phyloP scores from a whole-genome alignment of 495 filamentous ascomycete genomes.

The Tuber borchii region DNA sequence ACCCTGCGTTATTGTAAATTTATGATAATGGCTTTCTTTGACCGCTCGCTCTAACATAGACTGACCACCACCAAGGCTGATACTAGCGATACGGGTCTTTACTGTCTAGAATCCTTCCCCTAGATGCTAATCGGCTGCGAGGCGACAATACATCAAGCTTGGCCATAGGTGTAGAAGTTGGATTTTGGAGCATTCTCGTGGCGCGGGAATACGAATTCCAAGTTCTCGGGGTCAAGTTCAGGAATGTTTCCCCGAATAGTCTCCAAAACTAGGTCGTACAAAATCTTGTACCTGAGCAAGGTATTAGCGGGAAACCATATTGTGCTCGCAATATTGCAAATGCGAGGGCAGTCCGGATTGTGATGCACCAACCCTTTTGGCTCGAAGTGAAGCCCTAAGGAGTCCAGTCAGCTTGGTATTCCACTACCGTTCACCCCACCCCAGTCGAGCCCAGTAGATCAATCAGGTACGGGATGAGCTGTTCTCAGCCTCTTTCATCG shows the following conservation, averaged over 20 bases:
- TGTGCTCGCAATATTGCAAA: background rate
- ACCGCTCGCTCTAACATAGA: background rate
- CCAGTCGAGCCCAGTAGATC: background rate
- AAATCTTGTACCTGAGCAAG: constrained; percentile 49
- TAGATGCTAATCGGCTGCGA: background rate
- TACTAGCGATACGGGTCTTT: background rate
- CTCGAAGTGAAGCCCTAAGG: constrained; percentile 59
- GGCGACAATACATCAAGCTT: background rate
- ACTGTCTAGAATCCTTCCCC: background rate
- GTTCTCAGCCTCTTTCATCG: constrained; percentile 4
- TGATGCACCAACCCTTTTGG: constrained; percentile 46
- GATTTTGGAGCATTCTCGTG: constrained; percentile 46
- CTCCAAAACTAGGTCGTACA: constrained; percentile 54
- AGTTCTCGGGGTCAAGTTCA: constrained; percentile 51
- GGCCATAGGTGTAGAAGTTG: background rate
- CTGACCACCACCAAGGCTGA: background rate
- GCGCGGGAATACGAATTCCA: constrained; percentile 51
- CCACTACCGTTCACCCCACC: background rate
- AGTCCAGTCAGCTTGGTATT: constrained; percentile 5
- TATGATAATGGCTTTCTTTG: background rate
- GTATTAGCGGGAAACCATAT: background rate
- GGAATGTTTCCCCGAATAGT: constrained; percentile 53
- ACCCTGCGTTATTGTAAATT: background rate
- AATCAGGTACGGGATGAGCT: background rate
- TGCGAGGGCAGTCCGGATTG: background rate